Base-by-base conservation (phyloP, 129 eudicot species). In the Flaveria sonorensis region DNA sequence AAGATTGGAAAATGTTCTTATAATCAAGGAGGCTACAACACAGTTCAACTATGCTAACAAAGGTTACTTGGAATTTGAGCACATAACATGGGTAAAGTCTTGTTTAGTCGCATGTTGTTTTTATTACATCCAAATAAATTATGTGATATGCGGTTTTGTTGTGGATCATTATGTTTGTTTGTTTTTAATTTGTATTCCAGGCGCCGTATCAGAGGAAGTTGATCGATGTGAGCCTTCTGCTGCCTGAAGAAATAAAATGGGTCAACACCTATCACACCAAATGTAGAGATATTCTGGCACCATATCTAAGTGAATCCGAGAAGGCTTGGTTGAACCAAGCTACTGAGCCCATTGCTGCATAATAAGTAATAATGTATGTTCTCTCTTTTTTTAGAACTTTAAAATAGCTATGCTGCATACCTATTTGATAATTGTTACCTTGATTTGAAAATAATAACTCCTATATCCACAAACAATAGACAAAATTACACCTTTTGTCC, bases 1-100 rank as follows among this genome's bases (percentile, higher is more conserved):
- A 75, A 88, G 99, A 83, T 77, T 91, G 83, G 99, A 95, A 79
- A 95, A 95, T 82, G 99, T 95, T 83, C 97, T 95, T 68, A 83
- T 95, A 21, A 76, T 95, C 28, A 95, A 91, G 74, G 94, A 95
- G 48, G 90, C 96, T 39, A 84, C 88, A 57, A 95, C 99, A 62
- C 79, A 89, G 75, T 95, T 84, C 70, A 91, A 95, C 75, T 95
- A 87, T 79, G 97, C 92, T 36, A 87, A 85, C 85, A 89, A 85
- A 86, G 97, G 97, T 76, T 95, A 91, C 83, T 59, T 95, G 18
- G 79, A 81, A 36, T 91, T 95, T 68, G 99, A 95, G 86, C 97
- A 95, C 84, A 89, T 95, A 74, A 95, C 97, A 73, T 91, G 97
- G 99, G 99, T 95, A 80, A 62, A 75, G 88, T 84, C 36, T 18